Evolutionary conservation across 169 alveolate genomes (phyloP).

Genomic region (Plasmodium sp.): DNA sequence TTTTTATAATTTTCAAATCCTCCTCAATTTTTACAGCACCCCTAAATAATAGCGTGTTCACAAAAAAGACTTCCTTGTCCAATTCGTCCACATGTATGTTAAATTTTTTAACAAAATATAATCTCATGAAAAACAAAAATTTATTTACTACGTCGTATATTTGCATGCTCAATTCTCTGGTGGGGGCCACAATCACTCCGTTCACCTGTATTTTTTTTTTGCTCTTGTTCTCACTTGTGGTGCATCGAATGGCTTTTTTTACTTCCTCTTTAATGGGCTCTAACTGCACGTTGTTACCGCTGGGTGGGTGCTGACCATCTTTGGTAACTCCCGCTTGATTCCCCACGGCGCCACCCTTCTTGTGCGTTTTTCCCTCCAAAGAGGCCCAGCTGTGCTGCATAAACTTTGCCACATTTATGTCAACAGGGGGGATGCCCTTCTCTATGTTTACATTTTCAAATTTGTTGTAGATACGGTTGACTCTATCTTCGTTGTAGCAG

Average conservation of each 20-base stretch:
- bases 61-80: conserved; percentile 29
- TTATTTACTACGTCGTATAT: conserved; percentile 77
- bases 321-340: background rate
- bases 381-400: background rate
- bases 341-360: background rate
- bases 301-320: background rate
- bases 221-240: background rate
- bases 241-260: background rate
- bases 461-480: conserved; percentile 7
- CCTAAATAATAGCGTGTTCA: conserved; percentile 26
- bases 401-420: conserved; percentile 3
- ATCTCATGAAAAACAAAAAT: conserved; percentile 46
- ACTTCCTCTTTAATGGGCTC: background rate
- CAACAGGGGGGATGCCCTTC: background rate
- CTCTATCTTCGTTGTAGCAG: background rate
- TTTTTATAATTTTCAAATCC: conserved; percentile 40
- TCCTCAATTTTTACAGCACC: conserved; percentile 61
- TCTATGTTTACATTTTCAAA: conserved; percentile 11
- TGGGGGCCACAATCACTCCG: conserved; percentile 92
- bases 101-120: conserved; percentile 16
- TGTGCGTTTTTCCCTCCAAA: background rate
- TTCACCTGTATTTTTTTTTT: conserved; percentile 63
- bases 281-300: background rate
- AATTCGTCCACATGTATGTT: conserved; percentile 9
- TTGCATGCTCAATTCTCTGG: conserved; percentile 94